Percentiles rank a stretch among this genome's conserved stretches.
These are phyloP conservation scores for Glaciozyma martinii DNA, from an alignment of 768 basidiomycete species.

Conservation along the genomic window DNA sequence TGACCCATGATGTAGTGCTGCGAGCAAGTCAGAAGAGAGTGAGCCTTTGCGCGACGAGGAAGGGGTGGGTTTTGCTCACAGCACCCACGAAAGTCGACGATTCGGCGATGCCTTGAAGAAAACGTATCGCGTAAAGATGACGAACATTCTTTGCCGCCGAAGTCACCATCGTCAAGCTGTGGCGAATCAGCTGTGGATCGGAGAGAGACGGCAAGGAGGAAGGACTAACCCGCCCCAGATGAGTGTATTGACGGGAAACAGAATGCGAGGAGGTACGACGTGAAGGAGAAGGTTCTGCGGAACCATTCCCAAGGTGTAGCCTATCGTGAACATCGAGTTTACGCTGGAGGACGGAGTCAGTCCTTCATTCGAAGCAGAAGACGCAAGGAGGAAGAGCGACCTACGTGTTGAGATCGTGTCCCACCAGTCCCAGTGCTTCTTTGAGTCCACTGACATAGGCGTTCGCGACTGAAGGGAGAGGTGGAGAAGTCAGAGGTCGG, in stretches of 20 bases:
- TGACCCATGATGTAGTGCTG: slow-evolving; percentile 41
- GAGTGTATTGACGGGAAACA: slow-evolving; percentile 47
- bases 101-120: slow-evolving; percentile 64
- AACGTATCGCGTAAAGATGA: slow-evolving; percentile 56
- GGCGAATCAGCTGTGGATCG: slow-evolving; percentile 49
- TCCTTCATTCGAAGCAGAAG: not conserved
- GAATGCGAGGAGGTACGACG: slow-evolving; percentile 54
- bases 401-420: slow-evolving; percentile 54
- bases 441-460: slow-evolving; percentile 74
- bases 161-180: slow-evolving; percentile 46
- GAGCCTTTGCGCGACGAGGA: not conserved
- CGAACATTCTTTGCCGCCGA: slow-evolving; percentile 28
- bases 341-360: not conserved
- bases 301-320: slow-evolving; percentile 6
- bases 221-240: not conserved
- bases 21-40: not conserved
- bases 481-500: not conserved
- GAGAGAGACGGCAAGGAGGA: not conserved
- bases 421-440: slow-evolving; percentile 58
- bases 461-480: slow-evolving; percentile 39
- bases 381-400: slow-evolving; percentile 21
- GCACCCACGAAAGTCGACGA: slow-evolving; percentile 69
- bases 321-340: slow-evolving; percentile 38
- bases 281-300: slow-evolving; percentile 61
- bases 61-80: not conserved